phyloP scores from a whole-genome alignment of 805 yeast species.

The Zygosaccharomyces bisporus region DNA sequence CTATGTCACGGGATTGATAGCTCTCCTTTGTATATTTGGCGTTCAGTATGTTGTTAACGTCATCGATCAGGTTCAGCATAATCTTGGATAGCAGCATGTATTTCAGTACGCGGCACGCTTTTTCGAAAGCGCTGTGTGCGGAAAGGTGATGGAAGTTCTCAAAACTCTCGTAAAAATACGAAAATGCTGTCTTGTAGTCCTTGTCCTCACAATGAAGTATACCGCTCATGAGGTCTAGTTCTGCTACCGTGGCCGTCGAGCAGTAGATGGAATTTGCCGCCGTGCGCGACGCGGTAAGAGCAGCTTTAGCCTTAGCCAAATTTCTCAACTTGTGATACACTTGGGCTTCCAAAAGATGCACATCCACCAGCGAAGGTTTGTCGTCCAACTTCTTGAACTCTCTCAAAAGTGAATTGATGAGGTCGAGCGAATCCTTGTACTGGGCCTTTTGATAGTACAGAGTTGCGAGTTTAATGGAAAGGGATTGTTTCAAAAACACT shows the following conservation, averaged over 20 bases:
- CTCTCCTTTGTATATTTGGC: constrained; percentile 66
- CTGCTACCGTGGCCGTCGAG: constrained; percentile 91
- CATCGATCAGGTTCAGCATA: constrained; percentile 85
- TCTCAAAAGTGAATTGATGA: constrained; percentile 65
- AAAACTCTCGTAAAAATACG: constrained; percentile 92
- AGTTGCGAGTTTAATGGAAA: constrained; percentile 78
- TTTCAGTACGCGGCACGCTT: constrained; percentile 75
- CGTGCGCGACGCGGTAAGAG: constrained; percentile 91
- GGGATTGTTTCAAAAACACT: constrained; percentile 80
- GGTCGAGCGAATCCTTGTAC: constrained; percentile 65
- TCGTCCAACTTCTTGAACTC: constrained; percentile 95
- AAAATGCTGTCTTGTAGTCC: constrained; percentile 93
- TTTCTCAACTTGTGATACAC: constrained; percentile 90
- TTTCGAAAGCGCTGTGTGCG: constrained; percentile 51
- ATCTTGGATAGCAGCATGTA: constrained; percentile 91
- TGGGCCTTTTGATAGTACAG: constrained; percentile 62
- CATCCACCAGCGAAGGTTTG: constrained; percentile 91
- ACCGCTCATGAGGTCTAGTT: constrained; percentile 92
- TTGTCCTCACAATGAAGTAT: constrained; percentile 93
- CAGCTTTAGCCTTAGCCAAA: constrained; percentile 84
- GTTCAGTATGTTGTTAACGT: constrained; percentile 70
- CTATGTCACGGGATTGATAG: constrained; percentile 79
- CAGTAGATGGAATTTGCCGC: constrained; percentile 96
- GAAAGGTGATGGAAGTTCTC: constrained; percentile 69
- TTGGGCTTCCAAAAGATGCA: constrained; percentile 85